Evolutionary conservation across 306 rosid species (phyloP).

Genomic region (Spatholobus suberectus): DNA sequence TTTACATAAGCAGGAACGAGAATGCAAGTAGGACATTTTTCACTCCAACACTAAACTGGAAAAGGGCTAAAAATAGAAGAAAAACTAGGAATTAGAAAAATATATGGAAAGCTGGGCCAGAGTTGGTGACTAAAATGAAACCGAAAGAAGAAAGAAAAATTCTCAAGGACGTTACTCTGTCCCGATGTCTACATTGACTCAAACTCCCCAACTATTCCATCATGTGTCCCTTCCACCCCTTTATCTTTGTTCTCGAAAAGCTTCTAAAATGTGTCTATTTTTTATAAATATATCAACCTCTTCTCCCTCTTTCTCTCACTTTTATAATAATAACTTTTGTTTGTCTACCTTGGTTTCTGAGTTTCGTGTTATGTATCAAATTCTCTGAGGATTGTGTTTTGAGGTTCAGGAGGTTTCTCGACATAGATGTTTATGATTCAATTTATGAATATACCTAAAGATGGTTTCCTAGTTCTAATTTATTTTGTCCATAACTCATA

Average conservation of each 20-base stretch:
- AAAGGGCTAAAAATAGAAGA: neutral
- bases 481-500: neutral
- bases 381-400: neutral
- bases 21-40: neutral
- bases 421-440: too few species aligned
- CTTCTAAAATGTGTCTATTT: neutral
- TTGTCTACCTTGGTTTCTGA: neutral
- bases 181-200: conserved; percentile 8
- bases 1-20: too few species aligned
- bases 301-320: neutral
- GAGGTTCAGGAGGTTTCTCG: neutral
- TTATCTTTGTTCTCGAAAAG: conserved; percentile 11
- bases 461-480: neutral
- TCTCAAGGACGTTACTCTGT: neutral
- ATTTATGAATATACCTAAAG: too few species aligned
- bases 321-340: neutral
- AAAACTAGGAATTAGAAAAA: conserved; percentile 5
- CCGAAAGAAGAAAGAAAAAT: conserved; percentile 7
- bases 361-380: neutral
- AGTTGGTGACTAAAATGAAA: conserved; percentile 11
- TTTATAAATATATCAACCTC: neutral
- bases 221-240: conserved; percentile 10
- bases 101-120: neutral
- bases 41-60: neutral
- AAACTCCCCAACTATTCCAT: neutral